These are phyloP conservation scores for Erigeron philadelphicus DNA, from an alignment of 140 eudicot species.

Conservation along the genomic window DNA sequence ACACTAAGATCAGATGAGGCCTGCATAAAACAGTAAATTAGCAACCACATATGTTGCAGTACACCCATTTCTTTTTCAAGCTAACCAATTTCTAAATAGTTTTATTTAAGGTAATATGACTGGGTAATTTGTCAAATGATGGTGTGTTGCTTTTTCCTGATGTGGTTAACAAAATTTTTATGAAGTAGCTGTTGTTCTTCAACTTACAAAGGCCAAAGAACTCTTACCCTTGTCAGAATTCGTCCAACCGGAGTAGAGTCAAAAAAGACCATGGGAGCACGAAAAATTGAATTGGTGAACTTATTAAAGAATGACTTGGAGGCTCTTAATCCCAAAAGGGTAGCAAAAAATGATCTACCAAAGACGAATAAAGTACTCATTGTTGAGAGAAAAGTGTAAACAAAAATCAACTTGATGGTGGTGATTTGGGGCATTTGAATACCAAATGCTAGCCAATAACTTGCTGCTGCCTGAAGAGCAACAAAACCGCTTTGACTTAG, in stretches of 20 bases:
- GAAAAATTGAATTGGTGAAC: conserved; percentile 46
- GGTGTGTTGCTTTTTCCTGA: no score
- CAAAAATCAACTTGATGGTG: conserved; percentile 38
- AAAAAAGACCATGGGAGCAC: conserved; percentile 84
- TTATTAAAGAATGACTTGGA: conserved; percentile 55
- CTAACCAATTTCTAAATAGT: neutral
- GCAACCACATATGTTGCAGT: neutral
- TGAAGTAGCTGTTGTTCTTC: neutral
- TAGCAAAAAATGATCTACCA: conserved; percentile 49
- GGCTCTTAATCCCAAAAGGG: conserved; percentile 62
- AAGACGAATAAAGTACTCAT: conserved; percentile 48
- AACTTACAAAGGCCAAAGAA: neutral
- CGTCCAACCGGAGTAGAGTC: conserved; percentile 91
- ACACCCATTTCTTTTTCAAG: neutral
- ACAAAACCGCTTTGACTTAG: conserved; percentile 44
- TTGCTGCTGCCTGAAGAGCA: conserved; percentile 64
- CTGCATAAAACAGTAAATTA: conserved; percentile 33
- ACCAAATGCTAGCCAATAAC: conserved; percentile 76
- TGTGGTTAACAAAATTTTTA: neutral
- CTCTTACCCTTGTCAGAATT: conserved; percentile 66
- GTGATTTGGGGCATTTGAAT: conserved; percentile 47
- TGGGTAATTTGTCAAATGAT: no score
- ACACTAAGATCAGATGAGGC: conserved; percentile 83
- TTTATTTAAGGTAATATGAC: no score
- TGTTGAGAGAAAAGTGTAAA: conserved; percentile 45